phyloP scores from a whole-genome alignment of 805 yeast species.

The Yarrowia keelungensis region DNA sequence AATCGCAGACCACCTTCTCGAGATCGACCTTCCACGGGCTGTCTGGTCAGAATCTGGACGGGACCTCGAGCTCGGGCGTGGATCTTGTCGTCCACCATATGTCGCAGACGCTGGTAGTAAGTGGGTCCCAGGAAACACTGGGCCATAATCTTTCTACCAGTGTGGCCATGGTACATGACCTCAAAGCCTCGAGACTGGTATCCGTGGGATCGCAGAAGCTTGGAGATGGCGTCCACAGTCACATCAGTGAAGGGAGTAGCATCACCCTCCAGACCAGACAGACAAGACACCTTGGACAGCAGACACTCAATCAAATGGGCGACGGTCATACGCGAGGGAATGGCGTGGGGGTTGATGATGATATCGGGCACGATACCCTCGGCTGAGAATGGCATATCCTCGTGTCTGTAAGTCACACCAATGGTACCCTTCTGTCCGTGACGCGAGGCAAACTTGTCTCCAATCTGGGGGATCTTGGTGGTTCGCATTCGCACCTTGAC shows the following conservation, averaged over 20 bases:
- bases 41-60: slow-evolving; percentile 95
- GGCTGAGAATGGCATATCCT: slow-evolving; percentile 97
- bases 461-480: slow-evolving; percentile 97
- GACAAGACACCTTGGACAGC: slow-evolving; percentile 90
- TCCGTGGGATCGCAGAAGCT: slow-evolving; percentile 90
- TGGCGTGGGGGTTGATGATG: slow-evolving; percentile 98
- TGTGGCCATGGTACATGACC: slow-evolving; percentile 98
- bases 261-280: slow-evolving; percentile 97
- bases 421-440: slow-evolving; percentile 99
- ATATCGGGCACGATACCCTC: slow-evolving; percentile 98
- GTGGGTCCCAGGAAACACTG: slow-evolving; percentile 99
- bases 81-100: slow-evolving; percentile 98
- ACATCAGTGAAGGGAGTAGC: slow-evolving; percentile 99
- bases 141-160: slow-evolving; percentile 97
- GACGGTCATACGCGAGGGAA: slow-evolving; percentile 99
- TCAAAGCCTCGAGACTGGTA: slow-evolving; percentile 98
- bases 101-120: slow-evolving; percentile 97
- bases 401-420: slow-evolving; percentile 98
- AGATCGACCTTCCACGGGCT: slow-evolving; percentile 98
- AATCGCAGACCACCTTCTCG: slow-evolving; percentile 99
- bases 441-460: slow-evolving; percentile 98
- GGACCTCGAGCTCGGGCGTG: slow-evolving; percentile 99
- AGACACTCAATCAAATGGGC: slow-evolving; percentile 99
- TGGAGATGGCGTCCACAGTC: slow-evolving; percentile 96
- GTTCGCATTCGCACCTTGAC: slow-evolving; percentile 99